A percentile compares a stretch with the other conserved stretches of the same genome.
These are phyloP conservation scores for Fusarium decemcellulare DNA, from an alignment of 2,329 filamentous ascomycete genomes.

Conservation along the genomic window DNA sequence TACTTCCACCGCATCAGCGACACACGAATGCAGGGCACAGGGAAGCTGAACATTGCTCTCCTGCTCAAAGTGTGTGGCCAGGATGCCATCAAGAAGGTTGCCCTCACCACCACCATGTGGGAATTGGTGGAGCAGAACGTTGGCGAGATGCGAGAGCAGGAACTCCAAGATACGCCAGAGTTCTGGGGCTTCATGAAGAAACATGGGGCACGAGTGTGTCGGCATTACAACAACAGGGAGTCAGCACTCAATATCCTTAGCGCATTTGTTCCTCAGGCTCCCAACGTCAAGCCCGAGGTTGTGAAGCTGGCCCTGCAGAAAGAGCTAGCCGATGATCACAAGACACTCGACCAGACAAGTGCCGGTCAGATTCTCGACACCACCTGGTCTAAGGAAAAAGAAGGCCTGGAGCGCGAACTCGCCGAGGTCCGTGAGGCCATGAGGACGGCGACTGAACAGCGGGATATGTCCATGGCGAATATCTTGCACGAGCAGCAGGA, in stretches of 20 bases:
- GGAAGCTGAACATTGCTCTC: conserved; percentile 4
- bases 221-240: conserved; percentile 5
- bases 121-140: not conserved
- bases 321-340: conserved; percentile 4
- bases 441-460: not conserved
- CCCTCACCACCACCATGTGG: conserved; percentile 17
- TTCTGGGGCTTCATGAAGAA: conserved; percentile 16
- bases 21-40: conserved; percentile 3
- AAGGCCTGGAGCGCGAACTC: not conserved
- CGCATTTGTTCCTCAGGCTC: not conserved
- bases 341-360: conserved; percentile 2
- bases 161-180: not conserved
- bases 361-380: conserved; percentile 3
- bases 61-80: not conserved
- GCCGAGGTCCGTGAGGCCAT: not conserved
- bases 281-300: not conserved
- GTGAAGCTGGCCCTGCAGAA: conserved; percentile 7
- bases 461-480: not conserved
- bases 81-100: conserved; percentile 5
- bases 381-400: not conserved
- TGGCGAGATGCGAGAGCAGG: not conserved
- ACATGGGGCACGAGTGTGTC: not conserved
- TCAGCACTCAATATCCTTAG: conserved; percentile 1
- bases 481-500: not conserved
- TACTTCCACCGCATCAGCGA: conserved; percentile 19